phyloP scores from a whole-genome alignment of 225 moss, liverwort and hornwort species.

The Sphagnum tenellum region DNA sequence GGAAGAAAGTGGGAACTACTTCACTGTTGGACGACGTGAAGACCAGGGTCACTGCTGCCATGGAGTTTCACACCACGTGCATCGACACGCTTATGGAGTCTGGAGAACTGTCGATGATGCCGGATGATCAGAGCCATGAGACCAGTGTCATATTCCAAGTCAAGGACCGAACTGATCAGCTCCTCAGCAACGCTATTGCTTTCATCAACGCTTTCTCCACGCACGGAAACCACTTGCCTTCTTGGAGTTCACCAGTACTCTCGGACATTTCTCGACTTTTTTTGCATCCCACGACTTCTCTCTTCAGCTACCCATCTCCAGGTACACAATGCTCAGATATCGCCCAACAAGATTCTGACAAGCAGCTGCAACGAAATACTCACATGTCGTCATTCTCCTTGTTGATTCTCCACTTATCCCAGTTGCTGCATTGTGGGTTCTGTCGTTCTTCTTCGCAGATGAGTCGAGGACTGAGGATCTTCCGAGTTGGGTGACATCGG shows the following conservation, averaged over 20 bases:
- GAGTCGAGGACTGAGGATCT: background rate
- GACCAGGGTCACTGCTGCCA: conserved; percentile 30
- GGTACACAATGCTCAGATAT: too few relatives aligned
- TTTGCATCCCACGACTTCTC: too few relatives aligned
- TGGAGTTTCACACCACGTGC: conserved; percentile 20
- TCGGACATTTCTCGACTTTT: too few relatives aligned
- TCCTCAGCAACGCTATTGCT: conserved; percentile 6
- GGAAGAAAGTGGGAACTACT: conserved; percentile 1
- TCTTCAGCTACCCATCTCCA: too few relatives aligned
- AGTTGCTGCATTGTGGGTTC: too few relatives aligned
- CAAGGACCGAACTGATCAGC: background rate
- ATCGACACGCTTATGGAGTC: conserved; percentile 18
- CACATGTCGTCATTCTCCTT: too few relatives aligned
- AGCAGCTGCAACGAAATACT: too few relatives aligned
- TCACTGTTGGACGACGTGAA: conserved; percentile 15
- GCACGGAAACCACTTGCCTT: conserved; percentile 14
- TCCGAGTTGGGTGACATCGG: conserved; percentile 18
- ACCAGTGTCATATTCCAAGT: background rate
- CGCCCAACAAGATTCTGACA: too few relatives aligned
- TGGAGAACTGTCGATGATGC: background rate
- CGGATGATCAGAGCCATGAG: too few relatives aligned
- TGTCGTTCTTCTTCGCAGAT: too few relatives aligned
- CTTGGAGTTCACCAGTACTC: conserved; percentile 21
- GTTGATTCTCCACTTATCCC: too few relatives aligned
- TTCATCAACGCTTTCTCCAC: conserved; percentile 8